Evolutionary conservation across 2,329 filamentous ascomycete genomes (phyloP).

Genomic region (Aspergillaceae sp.): DNA sequence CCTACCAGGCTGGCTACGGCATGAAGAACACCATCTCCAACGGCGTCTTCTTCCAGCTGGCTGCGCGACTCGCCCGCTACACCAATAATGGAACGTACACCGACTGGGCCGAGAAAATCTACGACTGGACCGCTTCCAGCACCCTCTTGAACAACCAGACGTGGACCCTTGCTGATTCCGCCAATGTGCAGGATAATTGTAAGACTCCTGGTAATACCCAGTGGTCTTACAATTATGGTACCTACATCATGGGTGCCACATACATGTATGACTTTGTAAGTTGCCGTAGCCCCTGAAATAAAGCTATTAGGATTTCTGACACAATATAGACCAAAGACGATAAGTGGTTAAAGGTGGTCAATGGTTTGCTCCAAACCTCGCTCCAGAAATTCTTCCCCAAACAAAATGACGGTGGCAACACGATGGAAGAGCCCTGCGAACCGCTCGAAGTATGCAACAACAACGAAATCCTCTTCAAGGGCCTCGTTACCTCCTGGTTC

Average conservation of each 20-base stretch:
- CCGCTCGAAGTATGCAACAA: conserved; percentile 51
- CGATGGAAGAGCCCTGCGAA: conserved; percentile 63
- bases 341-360: conserved; percentile 49
- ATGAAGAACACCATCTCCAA: conserved; percentile 81
- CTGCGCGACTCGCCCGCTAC: conserved; percentile 60
- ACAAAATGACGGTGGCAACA: conserved; percentile 32
- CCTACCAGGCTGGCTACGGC: conserved; percentile 64
- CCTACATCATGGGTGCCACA: conserved; percentile 52
- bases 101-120: conserved; percentile 53
- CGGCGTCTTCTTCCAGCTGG: conserved; percentile 73
- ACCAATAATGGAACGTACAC: conserved; percentile 58
- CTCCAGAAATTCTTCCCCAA: conserved; percentile 47
- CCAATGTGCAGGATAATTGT: conserved; percentile 50
- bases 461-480: conserved; percentile 67
- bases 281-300: background rate
- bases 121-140: conserved; percentile 51
- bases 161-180: conserved; percentile 59
- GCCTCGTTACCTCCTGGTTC: conserved; percentile 59
- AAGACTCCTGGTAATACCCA: conserved; percentile 53
- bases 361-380: conserved; percentile 45
- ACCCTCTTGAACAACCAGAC: conserved; percentile 51
- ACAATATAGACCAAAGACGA: conserved; percentile 36
- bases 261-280: conserved; percentile 59
- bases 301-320: background rate
- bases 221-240: conserved; percentile 59